Base-by-base conservation (phyloP, 441 rosid genomes). In the Gossypium lobatum region DNA sequence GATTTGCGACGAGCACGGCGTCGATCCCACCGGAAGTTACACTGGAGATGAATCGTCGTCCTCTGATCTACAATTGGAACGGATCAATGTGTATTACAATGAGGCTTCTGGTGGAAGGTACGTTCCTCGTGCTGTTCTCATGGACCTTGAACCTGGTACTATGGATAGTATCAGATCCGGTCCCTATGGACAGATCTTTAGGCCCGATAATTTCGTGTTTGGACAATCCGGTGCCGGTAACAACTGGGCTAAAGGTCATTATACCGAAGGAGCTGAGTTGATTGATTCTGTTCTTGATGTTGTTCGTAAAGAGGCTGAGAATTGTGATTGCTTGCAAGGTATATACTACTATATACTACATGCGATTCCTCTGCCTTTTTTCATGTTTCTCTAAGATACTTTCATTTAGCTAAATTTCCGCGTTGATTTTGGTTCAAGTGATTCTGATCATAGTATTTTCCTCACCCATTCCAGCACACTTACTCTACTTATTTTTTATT, bases 211-310 rank as follows among this genome's bases (percentile, higher is more conserved):
- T 76, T 83, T 83, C 37, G 83, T 83, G 20, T 83, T 83, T 16
- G 85, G 85, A 0, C 85, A 83, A 61, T 83, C 85, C 39, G 93
- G 91, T 17, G 95, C 95, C 1, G 93, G 93, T 0, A 88, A 90
- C 61, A 90, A 90, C 74, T 91, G 93, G 92, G 93, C 93, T 20
- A 85, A 89, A 82, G 97, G 97, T 73, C 97, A 92, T 64, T 93
- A 93, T 74, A 93, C 97, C 6, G 97, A 93, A 76, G 95, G 98
- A 48, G 98, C 96, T 3, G 98, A 93, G 85, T 83, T 93, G 55
- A 93, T 93, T n/a, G 98, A 93, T 77, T 71, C 98, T n/a, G 98
- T 93, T 80, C 97, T 93, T 11, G 98, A 93, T 77, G 95, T 93
- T 31, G 97, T 93, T 39, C 86, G 98, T 11, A 93, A 93, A 77